These are phyloP conservation scores for Escallonia rubra DNA, from an alignment of 129 eudicot species.

Conservation along the genomic window DNA sequence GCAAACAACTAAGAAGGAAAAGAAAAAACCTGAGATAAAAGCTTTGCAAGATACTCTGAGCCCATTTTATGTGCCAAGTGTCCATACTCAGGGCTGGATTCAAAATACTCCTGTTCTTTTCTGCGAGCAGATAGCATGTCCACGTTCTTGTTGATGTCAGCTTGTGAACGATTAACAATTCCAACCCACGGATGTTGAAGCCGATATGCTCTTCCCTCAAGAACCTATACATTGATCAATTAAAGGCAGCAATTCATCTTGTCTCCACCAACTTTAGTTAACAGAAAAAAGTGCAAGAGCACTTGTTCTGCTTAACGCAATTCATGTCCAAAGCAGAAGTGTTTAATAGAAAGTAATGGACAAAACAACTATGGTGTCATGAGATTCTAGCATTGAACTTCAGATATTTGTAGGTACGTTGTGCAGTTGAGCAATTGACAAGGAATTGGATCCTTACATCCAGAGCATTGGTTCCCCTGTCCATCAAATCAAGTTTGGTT, in stretches of 20 bases:
- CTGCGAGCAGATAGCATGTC: conserved; percentile 85
- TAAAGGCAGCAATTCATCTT: not conserved
- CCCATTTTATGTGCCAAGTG: conserved; percentile 98
- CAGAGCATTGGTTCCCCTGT: conserved; percentile 79
- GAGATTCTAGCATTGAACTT: not conserved
- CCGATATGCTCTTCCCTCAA: conserved; percentile 94
- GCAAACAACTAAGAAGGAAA: conserved; percentile 6
- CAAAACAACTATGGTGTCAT: not conserved
- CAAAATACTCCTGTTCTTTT: conserved; percentile 90
- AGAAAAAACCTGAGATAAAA: conserved; percentile 62
- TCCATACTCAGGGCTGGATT: conserved; percentile 90
- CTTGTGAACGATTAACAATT: conserved; percentile 97
- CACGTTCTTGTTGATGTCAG: conserved; percentile 95
- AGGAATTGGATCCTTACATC: conserved; percentile 58
- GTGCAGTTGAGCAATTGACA: not conserved
- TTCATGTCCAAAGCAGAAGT: conserved; percentile 1
- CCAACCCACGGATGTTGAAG: conserved; percentile 99
- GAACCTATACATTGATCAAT: conserved; percentile 48
- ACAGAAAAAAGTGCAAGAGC: not conserved
- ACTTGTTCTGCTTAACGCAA: too few relatives aligned
- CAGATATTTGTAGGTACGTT: not conserved
- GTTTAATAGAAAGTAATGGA: conserved; percentile 6
- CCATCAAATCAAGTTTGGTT: conserved; percentile 99
- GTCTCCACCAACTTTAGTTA: not conserved
- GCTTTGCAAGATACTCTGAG: conserved; percentile 88